Evolutionary conservation across 306 rosid species (phyloP), one percentile per base, ranked within the genome.

Genomic region (Carpinus fangiana): DNA sequence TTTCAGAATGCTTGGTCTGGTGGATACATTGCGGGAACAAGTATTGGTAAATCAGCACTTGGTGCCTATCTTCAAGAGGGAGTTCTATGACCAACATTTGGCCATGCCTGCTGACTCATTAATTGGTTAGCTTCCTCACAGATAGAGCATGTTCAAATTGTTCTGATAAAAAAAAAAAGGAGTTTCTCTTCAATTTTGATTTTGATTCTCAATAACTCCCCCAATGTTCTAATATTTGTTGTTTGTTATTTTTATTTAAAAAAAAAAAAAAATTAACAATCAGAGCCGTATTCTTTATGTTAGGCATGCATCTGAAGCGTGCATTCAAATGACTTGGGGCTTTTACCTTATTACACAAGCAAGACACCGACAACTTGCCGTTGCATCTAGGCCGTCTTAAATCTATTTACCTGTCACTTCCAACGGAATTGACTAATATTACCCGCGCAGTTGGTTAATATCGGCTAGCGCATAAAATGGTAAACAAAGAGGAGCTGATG

Each of bases 1-100:
- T 53, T 71, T 38, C 93, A 93, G 97, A 93, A 91, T 87, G 96
- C 96, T 76, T 94, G 97, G 98, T 92, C 95, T 3, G 97, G 95
- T 60, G 98, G 94, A 74, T 89, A 86, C 80, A 83, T 87, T 59
- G 96, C 96, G 13, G 98, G 97, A 84, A 88, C 93, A 77, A 88
- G 86, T 54, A 88, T 92, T 13, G 96, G 95, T 76, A 82, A 83
- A 70, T 90, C 80, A 68, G 88, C 86, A 13, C 76, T 51, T 67
- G 64, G 73, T 45, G 50, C 81, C 79, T 41, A 43, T 79, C 61
- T 28, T 14, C 4, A 36, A 3, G 34, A 59, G 28, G 70, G 21
- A 16, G 59, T 41, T 60, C 45, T 62, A 62, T 38, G 60, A 74
- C 62, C 28, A 38, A 69, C 12, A 7, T 64, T 34, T 64, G 50